phyloP scores from a whole-genome alignment of 805 yeast genomes.

The Danielia oregonensis region DNA sequence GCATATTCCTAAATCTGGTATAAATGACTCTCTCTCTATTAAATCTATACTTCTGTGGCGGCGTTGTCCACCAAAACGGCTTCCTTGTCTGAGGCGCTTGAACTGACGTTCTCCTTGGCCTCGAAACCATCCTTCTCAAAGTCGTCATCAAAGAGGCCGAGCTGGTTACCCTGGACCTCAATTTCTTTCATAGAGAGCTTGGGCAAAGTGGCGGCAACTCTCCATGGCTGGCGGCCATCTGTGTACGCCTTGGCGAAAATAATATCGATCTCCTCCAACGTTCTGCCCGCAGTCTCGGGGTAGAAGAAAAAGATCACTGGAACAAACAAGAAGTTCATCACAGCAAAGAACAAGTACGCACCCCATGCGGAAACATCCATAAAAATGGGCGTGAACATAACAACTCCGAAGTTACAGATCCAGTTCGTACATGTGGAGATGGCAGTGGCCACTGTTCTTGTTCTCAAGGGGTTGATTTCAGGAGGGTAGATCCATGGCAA shows the following conservation, averaged over 20 bases:
- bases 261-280: conserved; percentile 48
- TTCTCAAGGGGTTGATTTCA: conserved; percentile 44
- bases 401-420: conserved; percentile 43
- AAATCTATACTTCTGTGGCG: no score
- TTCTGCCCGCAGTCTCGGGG: conserved; percentile 45
- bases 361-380: conserved; percentile 37
- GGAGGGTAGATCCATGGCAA: conserved; percentile 48
- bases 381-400: conserved; percentile 44
- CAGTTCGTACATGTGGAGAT: conserved; percentile 45
- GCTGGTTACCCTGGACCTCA: conserved; percentile 54
- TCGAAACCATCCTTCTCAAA: conserved; percentile 37
- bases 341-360: conserved; percentile 40
- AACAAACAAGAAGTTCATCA: conserved; percentile 36
- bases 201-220: conserved; percentile 63
- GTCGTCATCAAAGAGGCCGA: conserved; percentile 51
- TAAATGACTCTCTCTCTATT: no score
- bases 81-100: conserved; percentile 16
- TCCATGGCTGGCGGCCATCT: conserved; percentile 57
- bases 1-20: no score
- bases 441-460: conserved; percentile 43
- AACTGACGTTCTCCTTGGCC: conserved; percentile 24
- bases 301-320: conserved; percentile 56
- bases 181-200: conserved; percentile 53
- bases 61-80: conserved; percentile 4
- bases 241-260: conserved; percentile 59